Conservation (phyloP, 2,329 filamentous ascomycete genomes). For the Aspergillus puulaauensis region DNA sequence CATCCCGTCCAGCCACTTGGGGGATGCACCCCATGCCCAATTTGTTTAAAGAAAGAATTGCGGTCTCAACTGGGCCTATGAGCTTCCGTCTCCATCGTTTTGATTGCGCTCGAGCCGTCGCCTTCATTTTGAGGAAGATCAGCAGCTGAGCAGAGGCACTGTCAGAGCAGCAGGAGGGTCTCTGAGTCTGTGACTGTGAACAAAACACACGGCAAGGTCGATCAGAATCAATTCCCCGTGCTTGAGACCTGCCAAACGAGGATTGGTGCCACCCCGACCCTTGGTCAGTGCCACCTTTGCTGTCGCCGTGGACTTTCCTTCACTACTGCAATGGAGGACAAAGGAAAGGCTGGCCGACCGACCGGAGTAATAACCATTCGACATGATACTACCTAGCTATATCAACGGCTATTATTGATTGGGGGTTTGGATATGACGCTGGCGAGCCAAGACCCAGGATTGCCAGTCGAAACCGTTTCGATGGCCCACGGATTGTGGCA, state of each 20-base stretch:
- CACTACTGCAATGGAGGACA: neutral
- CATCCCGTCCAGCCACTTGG: slow-evolving; percentile 25
- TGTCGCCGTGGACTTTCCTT: slow-evolving; percentile 4
- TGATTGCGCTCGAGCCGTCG: slow-evolving; percentile 9
- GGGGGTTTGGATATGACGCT: neutral
- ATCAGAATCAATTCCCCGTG: slow-evolving; percentile 15
- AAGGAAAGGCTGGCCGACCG: neutral
- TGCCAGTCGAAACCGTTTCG: slow-evolving; percentile 18
- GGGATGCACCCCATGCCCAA: slow-evolving; percentile 12
- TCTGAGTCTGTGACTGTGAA: slow-evolving; percentile 1
- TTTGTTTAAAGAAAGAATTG: slow-evolving; percentile 9
- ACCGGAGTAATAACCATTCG: slow-evolving; percentile 1
- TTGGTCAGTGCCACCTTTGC: slow-evolving; percentile 9
- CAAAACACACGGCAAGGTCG: slow-evolving; percentile 3
- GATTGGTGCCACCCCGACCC: slow-evolving; percentile 5
- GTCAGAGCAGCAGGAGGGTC: neutral
- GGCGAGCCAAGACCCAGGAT: neutral
- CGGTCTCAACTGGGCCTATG: neutral
- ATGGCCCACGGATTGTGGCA: slow-evolving; percentile 16
- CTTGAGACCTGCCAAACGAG: neutral
- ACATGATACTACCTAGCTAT: slow-evolving; percentile 3
- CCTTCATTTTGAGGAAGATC: slow-evolving; percentile 8
- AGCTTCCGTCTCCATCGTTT: neutral
- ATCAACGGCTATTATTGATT: slow-evolving; percentile 1
- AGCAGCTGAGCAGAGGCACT: slow-evolving; percentile 12